Percentiles rank a stretch among this genome's conserved stretches.
Conservation (phyloP, 1,284 basidiomycete genomes). For the Sporisorium scitamineum region DNA sequence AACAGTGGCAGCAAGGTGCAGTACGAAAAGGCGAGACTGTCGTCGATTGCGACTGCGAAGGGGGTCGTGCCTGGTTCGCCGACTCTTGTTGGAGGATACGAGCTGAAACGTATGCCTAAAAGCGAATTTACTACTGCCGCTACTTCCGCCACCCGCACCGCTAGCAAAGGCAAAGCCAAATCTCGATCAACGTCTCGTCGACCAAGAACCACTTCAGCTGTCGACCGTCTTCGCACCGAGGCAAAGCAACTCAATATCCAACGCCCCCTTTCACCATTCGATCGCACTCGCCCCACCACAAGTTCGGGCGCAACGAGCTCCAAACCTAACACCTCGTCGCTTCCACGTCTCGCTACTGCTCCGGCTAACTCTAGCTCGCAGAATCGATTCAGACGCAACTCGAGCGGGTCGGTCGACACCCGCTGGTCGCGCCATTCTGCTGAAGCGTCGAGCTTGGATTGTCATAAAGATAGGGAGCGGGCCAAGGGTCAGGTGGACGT, state of each 20-base stretch:
- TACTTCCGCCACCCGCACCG: not conserved
- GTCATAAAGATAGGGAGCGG: not conserved
- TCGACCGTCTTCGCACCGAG: constrained; percentile 16
- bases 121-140: not conserved
- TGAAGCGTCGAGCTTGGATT: not conserved
- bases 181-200: not conserved
- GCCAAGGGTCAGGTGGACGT: not conserved
- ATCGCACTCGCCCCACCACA: constrained; percentile 11
- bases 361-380: not conserved
- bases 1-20: not conserved
- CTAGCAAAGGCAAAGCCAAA: not conserved
- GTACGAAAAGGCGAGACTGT: not conserved
- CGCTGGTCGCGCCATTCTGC: constrained; percentile 24
- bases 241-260: constrained; percentile 18
- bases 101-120: not conserved
- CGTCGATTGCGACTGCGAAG: not conserved
- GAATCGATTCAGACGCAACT: constrained; percentile 16
- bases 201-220: constrained; percentile 24
- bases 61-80: not conserved
- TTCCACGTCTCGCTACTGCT: not conserved
- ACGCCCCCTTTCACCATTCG: constrained; percentile 29
- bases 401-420: constrained; percentile 14
- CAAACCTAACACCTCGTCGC: not conserved
- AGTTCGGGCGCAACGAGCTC: not conserved
- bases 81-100: not conserved